Base-by-base conservation (phyloP, 208 protist genomes). In the Leishmania guyanensis region DNA sequence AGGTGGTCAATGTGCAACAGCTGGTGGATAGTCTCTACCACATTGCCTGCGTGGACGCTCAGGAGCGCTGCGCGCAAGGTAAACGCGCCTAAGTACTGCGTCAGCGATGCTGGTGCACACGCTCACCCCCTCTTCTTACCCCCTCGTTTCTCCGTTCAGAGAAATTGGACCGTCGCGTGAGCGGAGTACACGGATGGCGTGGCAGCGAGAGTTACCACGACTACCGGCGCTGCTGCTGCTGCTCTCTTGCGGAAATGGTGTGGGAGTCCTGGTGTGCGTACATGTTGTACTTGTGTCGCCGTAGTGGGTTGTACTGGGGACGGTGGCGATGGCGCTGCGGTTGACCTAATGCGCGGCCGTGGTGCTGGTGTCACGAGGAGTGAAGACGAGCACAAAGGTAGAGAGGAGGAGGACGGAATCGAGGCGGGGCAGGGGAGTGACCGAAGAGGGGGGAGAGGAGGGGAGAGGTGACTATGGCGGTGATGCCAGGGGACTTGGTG, bases 1-100 rank as follows among this genome's bases (percentile, higher is more conserved):
- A 98, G 84, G 77, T 97, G 8, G 94, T 97, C 46, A 98, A 98
- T 82, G 90, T 97, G 64, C 90, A 98, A 84, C 96, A 98, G 87
- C 85, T 98, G 22, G 75, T 97, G 33, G 90, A 97, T 71, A 88
- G 88, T 0, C 89, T 98, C 60, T 95, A 97, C 72, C 91, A 97
- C 83, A 92, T 98, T 54, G 92, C 87, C 50, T 85, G 88, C 58
- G 78, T 87, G 33, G 96, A 98, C 68, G 92, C 89, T 9, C 62
- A 91, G 79, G 88, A 94, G 75, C 89, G 89, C 33, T 46, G 14
- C 16, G 85, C 77, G 69, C 85, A 93, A 87, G 74, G 60, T 6
- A 88, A 88, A 78, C 77, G 68, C 4, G 51, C 70, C 17, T 82
- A 81, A 36, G 26, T 12, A 62, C 51, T 39, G 71, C 71, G n/a